Conservation (phyloP, 108 stramenopile genomes). For the Stephanodiscus minutulus region DNA sequence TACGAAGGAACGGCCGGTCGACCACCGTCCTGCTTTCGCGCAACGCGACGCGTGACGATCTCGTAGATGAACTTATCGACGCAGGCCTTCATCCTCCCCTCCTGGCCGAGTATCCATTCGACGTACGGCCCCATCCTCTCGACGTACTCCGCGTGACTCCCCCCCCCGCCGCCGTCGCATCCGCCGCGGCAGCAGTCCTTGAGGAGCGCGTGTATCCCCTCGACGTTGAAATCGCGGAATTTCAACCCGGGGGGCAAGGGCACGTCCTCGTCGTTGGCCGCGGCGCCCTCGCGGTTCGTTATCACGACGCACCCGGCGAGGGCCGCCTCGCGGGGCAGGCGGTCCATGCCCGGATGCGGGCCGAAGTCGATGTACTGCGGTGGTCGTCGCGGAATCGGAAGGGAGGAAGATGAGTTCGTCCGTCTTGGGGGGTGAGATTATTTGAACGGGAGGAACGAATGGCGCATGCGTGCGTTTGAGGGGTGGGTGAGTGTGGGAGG, state of each 20-base stretch:
- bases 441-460: neutral
- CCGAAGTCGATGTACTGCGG: constrained; percentile 70
- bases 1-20: too few species aligned
- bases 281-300: constrained; percentile 57
- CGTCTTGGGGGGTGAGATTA: neutral
- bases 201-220: constrained; percentile 34
- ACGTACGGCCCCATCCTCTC: constrained; percentile 43
- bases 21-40: too few species aligned
- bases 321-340: constrained; percentile 59
- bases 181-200: constrained; percentile 26
- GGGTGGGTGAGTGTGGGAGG: neutral
- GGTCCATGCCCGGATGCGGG: constrained; percentile 65
- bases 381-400: too few species aligned
- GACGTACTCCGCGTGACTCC: constrained; percentile 34
- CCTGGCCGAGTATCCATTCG: constrained; percentile 51
- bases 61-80: constrained; percentile 39
- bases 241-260: constrained; percentile 52
- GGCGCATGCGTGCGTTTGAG: too few species aligned
- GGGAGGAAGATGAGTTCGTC: too few species aligned
- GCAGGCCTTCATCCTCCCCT: constrained; percentile 40
- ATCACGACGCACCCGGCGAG: constrained; percentile 56
- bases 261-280: constrained; percentile 52
- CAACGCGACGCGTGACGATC: too few species aligned
- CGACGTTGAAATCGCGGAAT: constrained; percentile 43
- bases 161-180: neutral